These are phyloP conservation scores for Solanum bukasovii DNA, from an alignment of 257 asterid genomes.

Conservation along the genomic window DNA sequence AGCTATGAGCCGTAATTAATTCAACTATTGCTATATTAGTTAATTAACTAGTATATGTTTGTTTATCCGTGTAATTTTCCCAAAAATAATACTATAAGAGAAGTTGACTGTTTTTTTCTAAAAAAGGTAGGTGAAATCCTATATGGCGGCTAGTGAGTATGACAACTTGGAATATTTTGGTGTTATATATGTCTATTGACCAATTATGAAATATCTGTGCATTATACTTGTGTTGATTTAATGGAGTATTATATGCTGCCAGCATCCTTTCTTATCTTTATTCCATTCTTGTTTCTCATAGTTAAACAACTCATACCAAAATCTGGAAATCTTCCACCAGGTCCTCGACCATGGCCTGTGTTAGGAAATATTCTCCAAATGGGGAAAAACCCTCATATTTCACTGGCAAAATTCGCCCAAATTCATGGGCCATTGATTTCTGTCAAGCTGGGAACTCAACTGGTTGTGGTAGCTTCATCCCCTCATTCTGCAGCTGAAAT, in stretches of 20 bases:
- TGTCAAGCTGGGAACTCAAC: slow-evolving; percentile 19
- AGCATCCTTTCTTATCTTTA: too few species aligned
- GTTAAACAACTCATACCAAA: neutral
- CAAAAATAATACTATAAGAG: too few species aligned
- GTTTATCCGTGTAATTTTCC: too few species aligned
- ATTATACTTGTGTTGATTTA: too few species aligned
- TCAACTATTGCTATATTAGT: too few species aligned
- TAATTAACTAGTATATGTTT: too few species aligned
- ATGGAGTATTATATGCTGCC: neutral
- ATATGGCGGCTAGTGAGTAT: too few species aligned
- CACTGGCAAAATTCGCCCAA: slow-evolving; percentile 18
- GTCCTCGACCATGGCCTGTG: slow-evolving; percentile 13
- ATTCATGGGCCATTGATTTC: slow-evolving; percentile 32
- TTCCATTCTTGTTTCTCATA: too few species aligned
- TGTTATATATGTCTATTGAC: neutral
- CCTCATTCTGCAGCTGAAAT: slow-evolving; percentile 28
- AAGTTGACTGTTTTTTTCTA: too few species aligned
- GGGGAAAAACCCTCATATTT: neutral
- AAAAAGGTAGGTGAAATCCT: too few species aligned
- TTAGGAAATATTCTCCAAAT: slow-evolving; percentile 9
- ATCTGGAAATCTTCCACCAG: slow-evolving; percentile 5
- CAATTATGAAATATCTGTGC: neutral
- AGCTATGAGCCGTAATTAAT: too few species aligned
- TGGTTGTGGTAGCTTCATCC: slow-evolving; percentile 31
- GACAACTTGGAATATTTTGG: neutral